phyloP scores from a whole-genome alignment of 1,284 basidiomycete genomes.

The Apiotrichum montevideense region DNA sequence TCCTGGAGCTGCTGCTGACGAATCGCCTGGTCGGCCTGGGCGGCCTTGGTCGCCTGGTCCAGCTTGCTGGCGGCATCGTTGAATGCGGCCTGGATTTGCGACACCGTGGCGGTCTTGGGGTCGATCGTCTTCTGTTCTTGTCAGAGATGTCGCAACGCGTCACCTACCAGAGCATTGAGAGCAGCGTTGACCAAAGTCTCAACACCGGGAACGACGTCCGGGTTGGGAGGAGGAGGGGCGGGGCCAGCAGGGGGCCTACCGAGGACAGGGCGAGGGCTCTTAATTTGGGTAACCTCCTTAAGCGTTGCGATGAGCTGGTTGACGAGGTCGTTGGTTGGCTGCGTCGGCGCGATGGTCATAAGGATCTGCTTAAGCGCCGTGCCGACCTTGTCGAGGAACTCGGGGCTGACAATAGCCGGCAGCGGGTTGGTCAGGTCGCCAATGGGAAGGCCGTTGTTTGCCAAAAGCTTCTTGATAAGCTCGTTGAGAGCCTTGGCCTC shows the following conservation, averaged over 20 bases:
- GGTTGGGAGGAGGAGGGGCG: not conserved
- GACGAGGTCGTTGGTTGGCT: not conserved
- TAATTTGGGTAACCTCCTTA: not conserved
- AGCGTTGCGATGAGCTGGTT: conserved; percentile 1
- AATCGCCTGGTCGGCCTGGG: too few relatives aligned
- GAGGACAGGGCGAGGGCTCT: too few relatives aligned
- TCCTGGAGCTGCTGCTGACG: not conserved
- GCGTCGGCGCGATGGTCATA: not conserved
- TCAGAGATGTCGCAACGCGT: too few relatives aligned
- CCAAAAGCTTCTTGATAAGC: not conserved
- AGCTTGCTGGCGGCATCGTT: too few relatives aligned
- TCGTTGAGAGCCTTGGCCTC: not conserved
- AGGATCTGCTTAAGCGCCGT: not conserved
- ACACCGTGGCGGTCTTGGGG: too few relatives aligned
- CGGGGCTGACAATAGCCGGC: not conserved
- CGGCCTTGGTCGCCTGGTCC: too few relatives aligned
- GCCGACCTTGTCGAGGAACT: not conserved
- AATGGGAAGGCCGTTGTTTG: not conserved
- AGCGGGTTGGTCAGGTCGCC: not conserved
- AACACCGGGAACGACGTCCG: not conserved
- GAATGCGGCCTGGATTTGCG: too few relatives aligned
- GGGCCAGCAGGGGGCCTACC: not conserved
- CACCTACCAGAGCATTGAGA: not conserved
- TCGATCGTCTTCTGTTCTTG: too few relatives aligned
- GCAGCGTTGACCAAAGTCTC: not conserved